Evolutionary conservation across 2,329 filamentous ascomycete species (phyloP).

Genomic region (Trichothecium sympodiale): DNA sequence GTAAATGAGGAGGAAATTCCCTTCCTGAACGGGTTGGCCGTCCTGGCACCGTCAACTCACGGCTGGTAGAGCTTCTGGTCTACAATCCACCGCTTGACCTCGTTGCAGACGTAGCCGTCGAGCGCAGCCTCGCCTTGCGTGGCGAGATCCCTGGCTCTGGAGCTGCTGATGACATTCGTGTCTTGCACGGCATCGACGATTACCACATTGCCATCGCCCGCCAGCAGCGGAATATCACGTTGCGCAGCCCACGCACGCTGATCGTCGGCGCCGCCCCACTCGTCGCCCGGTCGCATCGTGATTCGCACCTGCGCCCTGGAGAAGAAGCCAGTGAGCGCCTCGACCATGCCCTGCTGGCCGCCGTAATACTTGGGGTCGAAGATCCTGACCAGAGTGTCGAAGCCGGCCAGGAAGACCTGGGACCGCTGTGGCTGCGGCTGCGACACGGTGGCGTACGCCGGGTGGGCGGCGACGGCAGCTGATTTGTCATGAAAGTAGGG

Average conservation of each 20-base stretch:
- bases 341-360: conserved; percentile 26
- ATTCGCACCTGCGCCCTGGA: conserved; percentile 49
- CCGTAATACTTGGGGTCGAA: conserved; percentile 63
- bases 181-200: conserved; percentile 40
- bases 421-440: conserved; percentile 10
- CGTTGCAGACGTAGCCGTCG: conserved; percentile 39
- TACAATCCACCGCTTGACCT: conserved; percentile 48
- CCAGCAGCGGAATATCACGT: too few species aligned
- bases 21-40: too few species aligned
- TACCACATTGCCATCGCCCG: conserved; percentile 31
- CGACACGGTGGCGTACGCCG: too few species aligned
- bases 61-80: conserved; percentile 42
- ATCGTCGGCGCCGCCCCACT: conserved; percentile 40
- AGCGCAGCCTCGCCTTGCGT: conserved; percentile 32
- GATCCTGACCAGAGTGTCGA: conserved; percentile 64
- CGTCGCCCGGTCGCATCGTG: conserved; percentile 48
- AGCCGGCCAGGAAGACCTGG: conserved; percentile 63
- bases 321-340: conserved; percentile 53
- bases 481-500: conserved; percentile 70
- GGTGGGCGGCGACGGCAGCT: conserved; percentile 34
- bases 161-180: conserved; percentile 43
- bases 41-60: conserved; percentile 7
- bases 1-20: too few species aligned
- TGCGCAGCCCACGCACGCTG: conserved; percentile 19
- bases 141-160: conserved; percentile 49